A percentile compares a stretch with the other conserved stretches of the same genome.
These are phyloP conservation scores for Phylloporus rhodoxanthus DNA, from an alignment of 768 basidiomycete genomes.

Conservation along the genomic window DNA sequence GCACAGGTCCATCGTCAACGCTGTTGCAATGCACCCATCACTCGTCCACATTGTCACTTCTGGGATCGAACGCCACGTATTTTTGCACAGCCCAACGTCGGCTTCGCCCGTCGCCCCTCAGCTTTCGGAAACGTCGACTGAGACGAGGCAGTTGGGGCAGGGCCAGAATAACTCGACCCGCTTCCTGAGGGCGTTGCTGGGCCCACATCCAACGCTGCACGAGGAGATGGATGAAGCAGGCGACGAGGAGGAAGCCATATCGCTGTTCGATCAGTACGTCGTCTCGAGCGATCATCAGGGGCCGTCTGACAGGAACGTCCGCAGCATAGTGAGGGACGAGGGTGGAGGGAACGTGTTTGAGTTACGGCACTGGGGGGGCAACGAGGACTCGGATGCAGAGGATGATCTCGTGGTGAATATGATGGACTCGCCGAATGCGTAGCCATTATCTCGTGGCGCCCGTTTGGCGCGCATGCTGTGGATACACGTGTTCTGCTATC, in stretches of 20 bases:
- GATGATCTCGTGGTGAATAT: conserved; percentile 20
- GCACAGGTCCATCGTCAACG: conserved; percentile 75
- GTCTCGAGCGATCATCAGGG: conserved; percentile 1
- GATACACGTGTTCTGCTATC: conserved; percentile 14
- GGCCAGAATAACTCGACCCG: conserved; percentile 31
- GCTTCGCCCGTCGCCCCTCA: conserved; percentile 45
- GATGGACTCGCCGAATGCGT: conserved; percentile 16
- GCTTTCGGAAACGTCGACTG: conserved; percentile 41
- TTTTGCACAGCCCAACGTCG: conserved; percentile 62
- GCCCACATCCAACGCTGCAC: conserved; percentile 24
- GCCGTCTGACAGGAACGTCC: conserved; percentile 4
- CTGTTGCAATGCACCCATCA: conserved; percentile 64
- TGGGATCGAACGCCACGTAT: conserved; percentile 66
- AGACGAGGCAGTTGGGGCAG: conserved; percentile 42
- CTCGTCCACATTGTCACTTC: conserved; percentile 61
- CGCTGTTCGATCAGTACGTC: conserved; percentile 68
- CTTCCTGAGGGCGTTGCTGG: conserved; percentile 35
- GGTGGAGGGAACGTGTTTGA: conserved; percentile 52
- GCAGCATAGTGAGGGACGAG: conserved; percentile 56
- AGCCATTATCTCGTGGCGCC: background rate
- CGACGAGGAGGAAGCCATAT: conserved; percentile 48
- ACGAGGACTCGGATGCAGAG: conserved; percentile 23
- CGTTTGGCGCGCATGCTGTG: conserved; percentile 8
- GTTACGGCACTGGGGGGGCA: conserved; percentile 36
- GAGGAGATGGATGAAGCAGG: conserved; percentile 25